Evolutionary conservation across 306 rosid species (phyloP).

Genomic region (Vigna trinervia): DNA sequence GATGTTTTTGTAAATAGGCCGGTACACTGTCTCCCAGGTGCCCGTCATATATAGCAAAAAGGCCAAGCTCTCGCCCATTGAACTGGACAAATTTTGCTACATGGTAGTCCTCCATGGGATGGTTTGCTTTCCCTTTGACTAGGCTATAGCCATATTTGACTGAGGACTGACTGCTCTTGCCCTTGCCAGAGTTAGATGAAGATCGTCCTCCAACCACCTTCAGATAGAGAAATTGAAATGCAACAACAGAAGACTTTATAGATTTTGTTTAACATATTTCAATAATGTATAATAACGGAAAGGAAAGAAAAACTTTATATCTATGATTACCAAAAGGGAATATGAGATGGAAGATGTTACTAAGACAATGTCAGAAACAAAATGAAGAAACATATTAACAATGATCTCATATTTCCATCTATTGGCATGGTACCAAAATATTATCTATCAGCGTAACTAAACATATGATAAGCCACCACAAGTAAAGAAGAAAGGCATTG

Average conservation of each 20-base stretch:
- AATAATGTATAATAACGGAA: conserved; percentile 4
- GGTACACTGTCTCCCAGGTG: conserved; percentile 90
- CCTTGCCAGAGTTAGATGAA: conserved; percentile 82
- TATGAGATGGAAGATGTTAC: conserved; percentile 26
- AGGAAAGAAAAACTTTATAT: background rate
- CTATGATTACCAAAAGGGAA: background rate
- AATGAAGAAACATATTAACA: conserved; percentile 32
- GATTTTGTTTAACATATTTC: conserved; percentile 19
- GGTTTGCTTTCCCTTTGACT: conserved; percentile 96
- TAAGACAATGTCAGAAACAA: conserved; percentile 27
- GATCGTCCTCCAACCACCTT: conserved; percentile 79
- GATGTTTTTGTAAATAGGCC: conserved; percentile 76
- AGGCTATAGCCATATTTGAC: conserved; percentile 87
- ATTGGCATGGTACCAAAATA: conserved; percentile 10
- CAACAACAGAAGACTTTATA: conserved; percentile 24
- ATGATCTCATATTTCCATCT: conserved; percentile 22
- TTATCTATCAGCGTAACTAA: conserved; percentile 17
- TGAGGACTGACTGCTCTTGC: conserved; percentile 66
- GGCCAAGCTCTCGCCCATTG: conserved; percentile 74
- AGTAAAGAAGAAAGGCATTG: background rate
- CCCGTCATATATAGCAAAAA: conserved; percentile 86
- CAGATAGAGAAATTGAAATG: conserved; percentile 32
- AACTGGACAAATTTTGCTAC: conserved; percentile 70
- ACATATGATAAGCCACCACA: conserved; percentile 5
- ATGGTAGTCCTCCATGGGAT: conserved; percentile 93